Evolutionary conservation across 2,329 filamentous ascomycete species (phyloP), one percentile per base, ranked within the genome.

Genomic region (Raffaelea deltoideospora): DNA sequence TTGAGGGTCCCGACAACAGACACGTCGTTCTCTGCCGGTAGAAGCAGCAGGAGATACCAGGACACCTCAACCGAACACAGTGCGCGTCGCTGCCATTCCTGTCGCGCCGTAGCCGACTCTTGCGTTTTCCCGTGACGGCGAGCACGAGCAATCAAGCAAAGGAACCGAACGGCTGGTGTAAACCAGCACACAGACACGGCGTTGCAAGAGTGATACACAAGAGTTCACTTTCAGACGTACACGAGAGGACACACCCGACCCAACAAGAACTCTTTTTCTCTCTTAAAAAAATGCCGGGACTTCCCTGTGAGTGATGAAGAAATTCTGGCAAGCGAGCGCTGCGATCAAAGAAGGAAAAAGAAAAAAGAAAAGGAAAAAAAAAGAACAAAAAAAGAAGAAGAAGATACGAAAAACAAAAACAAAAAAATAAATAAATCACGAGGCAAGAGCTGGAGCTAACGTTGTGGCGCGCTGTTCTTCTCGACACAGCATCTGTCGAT

Each of bases 401-500:
- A n/a, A n/a, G n/a, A n/a, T n/a, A n/a, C n/a, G n/a, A n/a, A n/a
- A n/a, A n/a, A n/a, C n/a, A n/a, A 26, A 26, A 13, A 5, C 26
- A 14, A 27, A 8, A 9, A n/a, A 6, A 6, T 28, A 14, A 14
- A 10, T 10, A 6, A 28, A 14, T 6, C 27, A 28, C 7, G 27
- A 28, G 27, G 6, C 6, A 28, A 28, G 22, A 7, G 11, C 22
- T 7, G 22, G 22, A 24, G 11, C 22, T 24, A 11, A 24, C 22
- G 7, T 24, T 24, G 22, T 24, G 22, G 22, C 7, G 22, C 7
- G 22, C 7, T 24, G 22, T 24, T n/a, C n/a, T n/a, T n/a, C n/a
- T n/a, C n/a, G 5, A 3, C 10, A 15, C 45, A 93, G 87, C 83
- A 50, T 94, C 85, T 61, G 87, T 98, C 63, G 88, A 98, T 60